Evolutionary conservation across 2,329 filamentous ascomycete genomes (phyloP), one percentile per base, ranked within the genome.

Genomic region (Amauroascus verrucosus): DNA sequence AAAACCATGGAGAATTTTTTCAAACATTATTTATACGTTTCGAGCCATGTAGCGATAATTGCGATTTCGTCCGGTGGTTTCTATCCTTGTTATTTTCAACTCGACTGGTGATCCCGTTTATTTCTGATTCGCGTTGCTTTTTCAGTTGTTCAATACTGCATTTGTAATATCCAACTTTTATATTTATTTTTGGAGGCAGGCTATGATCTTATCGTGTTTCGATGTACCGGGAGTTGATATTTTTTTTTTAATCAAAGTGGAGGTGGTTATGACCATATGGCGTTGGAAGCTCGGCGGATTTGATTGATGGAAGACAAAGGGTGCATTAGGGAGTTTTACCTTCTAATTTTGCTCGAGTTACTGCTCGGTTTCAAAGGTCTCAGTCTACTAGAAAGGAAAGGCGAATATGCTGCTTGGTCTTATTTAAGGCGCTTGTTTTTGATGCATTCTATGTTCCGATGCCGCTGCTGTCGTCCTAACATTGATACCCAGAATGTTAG

Each of bases 261-360:
- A 30, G 45, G 30, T 5, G 43, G 9, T 18, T 28, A 40, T 30
- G 20, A 30, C 30, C 5, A 26, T 43, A 33, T 37, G 20, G 22
- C 22, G 28, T 45, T 45, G 16, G 16, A 8, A 24, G 18, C 14
- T 45, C n/a, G 48, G 48, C 6, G 28, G 28, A 32, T 13, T 13
- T 11, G 3, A 35, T 14, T 13, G 7, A 14, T 38, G 35, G 35
- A 6, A 30, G 41, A 8, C 26, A 13, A 28, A 18, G 16, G 40
- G 32, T 52, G 50, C 50, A 52, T 52, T 11, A 45, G 13, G 50
- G 50, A 52, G 50, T 38, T 51, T 33, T 43, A 16, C 30, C 16
- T 51, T 44, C 18, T 14, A 13, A 8, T 24, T 18, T 45, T 32
- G 6, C 18, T 30, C 9, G 24, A 45, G 14, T 16, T 30, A 30